Evolutionary conservation across 352 stramenopile species (phyloP).

Genomic region (Phytophthora europaea): DNA sequence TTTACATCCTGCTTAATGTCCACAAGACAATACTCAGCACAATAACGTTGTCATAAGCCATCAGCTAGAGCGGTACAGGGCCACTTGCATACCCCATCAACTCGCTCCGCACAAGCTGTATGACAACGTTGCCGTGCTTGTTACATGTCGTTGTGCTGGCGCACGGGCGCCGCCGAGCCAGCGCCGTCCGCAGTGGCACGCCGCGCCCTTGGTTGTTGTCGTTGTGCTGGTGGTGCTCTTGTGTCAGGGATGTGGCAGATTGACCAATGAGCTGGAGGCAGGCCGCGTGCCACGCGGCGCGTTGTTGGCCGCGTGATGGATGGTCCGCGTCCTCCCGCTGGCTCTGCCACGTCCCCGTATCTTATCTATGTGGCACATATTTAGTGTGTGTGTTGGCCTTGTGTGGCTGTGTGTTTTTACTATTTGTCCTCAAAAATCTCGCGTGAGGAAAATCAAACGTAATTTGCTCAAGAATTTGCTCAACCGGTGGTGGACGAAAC

Average conservation of each 20-base stretch:
- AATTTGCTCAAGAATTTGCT: no score
- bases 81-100: background rate
- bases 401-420: background rate
- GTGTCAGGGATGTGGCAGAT: no score
- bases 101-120: no score
- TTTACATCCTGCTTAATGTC: no score
- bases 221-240: no score
- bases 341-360: background rate
- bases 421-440: no score
- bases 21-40: background rate
- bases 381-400: background rate
- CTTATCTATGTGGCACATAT: background rate
- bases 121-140: no score
- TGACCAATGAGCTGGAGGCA: background rate
- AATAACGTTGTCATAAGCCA: background rate
- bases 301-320: background rate
- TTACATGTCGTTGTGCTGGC: no score
- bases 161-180: no score
- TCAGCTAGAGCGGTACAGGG: slow-evolving; percentile 7
- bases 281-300: no score
- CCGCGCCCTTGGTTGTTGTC: background rate
- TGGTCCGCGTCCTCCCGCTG: background rate
- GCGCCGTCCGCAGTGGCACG: background rate
- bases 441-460: no score
- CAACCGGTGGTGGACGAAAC: no score